phyloP scores from a whole-genome alignment of 441 rosid species.

The Syzygium syzygioides region DNA sequence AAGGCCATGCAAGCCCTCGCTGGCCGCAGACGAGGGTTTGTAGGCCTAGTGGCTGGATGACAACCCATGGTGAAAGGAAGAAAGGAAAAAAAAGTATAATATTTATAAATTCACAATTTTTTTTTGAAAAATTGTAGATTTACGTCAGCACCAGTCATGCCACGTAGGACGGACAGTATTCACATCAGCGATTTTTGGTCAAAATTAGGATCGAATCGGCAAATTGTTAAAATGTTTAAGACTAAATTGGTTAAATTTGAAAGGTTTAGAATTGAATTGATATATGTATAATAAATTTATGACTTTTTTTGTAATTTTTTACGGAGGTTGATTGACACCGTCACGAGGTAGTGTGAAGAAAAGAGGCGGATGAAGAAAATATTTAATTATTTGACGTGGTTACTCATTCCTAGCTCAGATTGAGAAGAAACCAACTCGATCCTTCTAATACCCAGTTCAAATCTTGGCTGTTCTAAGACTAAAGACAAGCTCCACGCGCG shows the following conservation, averaged over 20 bases:
- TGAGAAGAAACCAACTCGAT: not conserved
- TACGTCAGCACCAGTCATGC: fast-evolving
- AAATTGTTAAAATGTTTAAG: not conserved
- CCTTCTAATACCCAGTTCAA: not conserved
- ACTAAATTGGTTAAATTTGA: not conserved
- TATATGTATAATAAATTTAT: not conserved
- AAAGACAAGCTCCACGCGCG: not conserved
- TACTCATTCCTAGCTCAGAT: not conserved
- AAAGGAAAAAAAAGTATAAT: not conserved
- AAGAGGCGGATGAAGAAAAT: not conserved
- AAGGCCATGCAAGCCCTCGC: not conserved
- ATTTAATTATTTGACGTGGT: not conserved
- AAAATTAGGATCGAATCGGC: not conserved
- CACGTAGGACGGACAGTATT: fast-evolving
- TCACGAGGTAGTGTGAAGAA: not conserved
- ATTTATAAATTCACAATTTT: not conserved
- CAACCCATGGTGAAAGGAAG: not conserved
- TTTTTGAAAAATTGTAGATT: not conserved
- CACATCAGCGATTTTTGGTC: fast-evolving
- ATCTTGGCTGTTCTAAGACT: not conserved
- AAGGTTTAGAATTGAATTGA: not conserved
- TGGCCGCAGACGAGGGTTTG: not conserved
- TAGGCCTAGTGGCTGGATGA: not conserved
- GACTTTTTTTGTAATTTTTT: not conserved
- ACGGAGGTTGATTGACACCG: not conserved